phyloP scores from a whole-genome alignment of 2,329 filamentous ascomycete species.

The Metarhizium anisopliae region DNA sequence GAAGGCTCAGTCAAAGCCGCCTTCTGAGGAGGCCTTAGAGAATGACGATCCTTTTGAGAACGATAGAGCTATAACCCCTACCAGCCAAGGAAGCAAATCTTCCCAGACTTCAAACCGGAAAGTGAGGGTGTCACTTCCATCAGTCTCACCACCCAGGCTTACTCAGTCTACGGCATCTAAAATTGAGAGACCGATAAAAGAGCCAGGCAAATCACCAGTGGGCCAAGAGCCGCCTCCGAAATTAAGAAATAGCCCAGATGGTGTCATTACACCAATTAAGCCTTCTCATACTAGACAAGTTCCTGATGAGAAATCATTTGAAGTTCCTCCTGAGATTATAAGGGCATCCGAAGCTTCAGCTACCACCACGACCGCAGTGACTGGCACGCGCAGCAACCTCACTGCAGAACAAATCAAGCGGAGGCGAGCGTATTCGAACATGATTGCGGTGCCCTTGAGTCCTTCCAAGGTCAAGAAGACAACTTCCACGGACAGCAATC shows the following conservation, averaged over 20 bases:
- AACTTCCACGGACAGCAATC: neutral
- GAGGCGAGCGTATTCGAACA: conserved; percentile 23
- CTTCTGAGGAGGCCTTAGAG: conserved; percentile 17
- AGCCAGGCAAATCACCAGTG: neutral
- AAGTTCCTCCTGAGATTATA: neutral
- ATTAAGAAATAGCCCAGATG: neutral
- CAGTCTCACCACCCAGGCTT: neutral
- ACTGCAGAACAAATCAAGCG: conserved; percentile 22
- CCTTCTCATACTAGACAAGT: neutral
- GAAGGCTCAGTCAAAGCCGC: conserved; percentile 18
- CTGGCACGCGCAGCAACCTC: conserved; percentile 13
- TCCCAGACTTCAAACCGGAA: conserved; percentile 4
- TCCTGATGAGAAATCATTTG: neutral
- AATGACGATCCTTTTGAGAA: conserved; percentile 3
- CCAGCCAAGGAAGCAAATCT: conserved; percentile 4
- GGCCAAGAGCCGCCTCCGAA: neutral
- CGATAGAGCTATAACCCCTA: conserved; percentile 1
- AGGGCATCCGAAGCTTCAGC: neutral
- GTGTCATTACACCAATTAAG: neutral
- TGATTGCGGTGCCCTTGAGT: conserved; percentile 24
- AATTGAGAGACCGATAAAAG: neutral
- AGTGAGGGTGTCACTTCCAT: conserved; percentile 15
- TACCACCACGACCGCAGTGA: neutral
- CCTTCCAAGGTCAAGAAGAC: conserved; percentile 9
- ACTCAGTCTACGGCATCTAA: neutral